Percentiles rank a stretch among this genome's conserved stretches.
phyloP scores from a whole-genome alignment of 208 protist genomes.

The Trypanosoma congolense region DNA sequence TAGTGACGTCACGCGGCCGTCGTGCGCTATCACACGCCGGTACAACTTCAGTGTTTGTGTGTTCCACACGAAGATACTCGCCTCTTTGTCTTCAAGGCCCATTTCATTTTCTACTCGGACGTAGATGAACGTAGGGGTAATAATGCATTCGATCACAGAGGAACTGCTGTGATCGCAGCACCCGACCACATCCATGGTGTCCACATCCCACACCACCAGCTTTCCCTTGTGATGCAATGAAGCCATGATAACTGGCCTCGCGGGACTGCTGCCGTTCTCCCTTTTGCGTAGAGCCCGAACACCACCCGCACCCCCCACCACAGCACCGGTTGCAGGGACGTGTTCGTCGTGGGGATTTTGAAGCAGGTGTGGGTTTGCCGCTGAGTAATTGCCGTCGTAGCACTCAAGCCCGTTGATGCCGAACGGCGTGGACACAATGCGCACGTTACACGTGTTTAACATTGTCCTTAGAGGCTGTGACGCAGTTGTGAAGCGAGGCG shows the following conservation, averaged over 20 bases:
- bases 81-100: conserved; percentile 30
- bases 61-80: conserved; percentile 69
- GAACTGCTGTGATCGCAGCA: conserved; percentile 36
- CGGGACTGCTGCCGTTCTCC: background rate
- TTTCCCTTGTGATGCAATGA: conserved; percentile 60
- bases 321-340: background rate
- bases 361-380: background rate
- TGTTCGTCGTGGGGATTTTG: background rate
- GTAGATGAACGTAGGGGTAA: conserved; percentile 39
- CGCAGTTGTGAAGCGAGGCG: background rate
- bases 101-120: conserved; percentile 47
- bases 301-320: conserved; percentile 16
- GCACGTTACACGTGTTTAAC: conserved; percentile 24
- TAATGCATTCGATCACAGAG: conserved; percentile 55
- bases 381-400: conserved; percentile 13
- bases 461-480: background rate
- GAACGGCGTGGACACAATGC: conserved; percentile 58
- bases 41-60: conserved; percentile 33
- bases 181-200: conserved; percentile 32
- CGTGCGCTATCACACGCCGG: conserved; percentile 46
- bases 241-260: conserved; percentile 25
- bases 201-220: conserved; percentile 64
- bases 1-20: conserved; percentile 52
- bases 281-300: conserved; percentile 23
- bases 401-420: conserved; percentile 54